Base-by-base conservation (phyloP, 139 green algal species). In the Bryopsis sp. region DNA sequence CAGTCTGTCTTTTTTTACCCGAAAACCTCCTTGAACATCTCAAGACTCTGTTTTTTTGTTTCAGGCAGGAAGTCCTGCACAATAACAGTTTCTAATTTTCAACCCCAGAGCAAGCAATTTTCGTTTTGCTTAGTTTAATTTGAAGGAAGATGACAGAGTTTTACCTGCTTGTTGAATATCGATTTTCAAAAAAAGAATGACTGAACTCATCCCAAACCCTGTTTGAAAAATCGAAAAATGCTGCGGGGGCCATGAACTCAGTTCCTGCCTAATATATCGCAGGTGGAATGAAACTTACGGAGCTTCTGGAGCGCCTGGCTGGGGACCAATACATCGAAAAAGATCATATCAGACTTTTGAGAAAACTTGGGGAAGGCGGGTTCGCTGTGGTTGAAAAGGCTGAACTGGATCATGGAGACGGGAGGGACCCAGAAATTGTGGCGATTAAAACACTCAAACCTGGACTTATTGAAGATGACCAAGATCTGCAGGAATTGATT, bases 341-440 rank as follows among this genome's bases (percentile, higher is more conserved):
- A 31, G 32, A 46, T 6, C 32, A 31, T 26, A 7, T 67, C 28
- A 46, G 7, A 5, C 15, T 67, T 11, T n/a, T 24, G 19, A 31
- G 34, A 19, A 29, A 11, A 26, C 33, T 67, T n/a, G 59, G 59
- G 7, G 59, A 67, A 47, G 59, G 59, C 31, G 59, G 59, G 7
- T 67, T 67, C 33, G 59, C 59, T 46, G 59, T 67, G 29, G 59
- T 67, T 11, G 7, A 67, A n/a, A 67, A 67, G 33, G 33, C 33
- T 26, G 59, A 67, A 19, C 59, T 67, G 7, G 6, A 39, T 8
- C 5, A 11, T 29, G 33, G n/a, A 19, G 59, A 47, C 33, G 7
- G 59, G 11, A 47, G 5, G 5, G 31, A 22, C 24, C 31, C 31
- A 61, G 59, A 47, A 11, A 46, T 26, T n/a, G 59, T 67, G 59